Percentiles rank a stretch among this genome's conserved stretches.
phyloP scores from a whole-genome alignment of 2,329 filamentous ascomycete genomes.

The Cladorrhinum sp. region DNA sequence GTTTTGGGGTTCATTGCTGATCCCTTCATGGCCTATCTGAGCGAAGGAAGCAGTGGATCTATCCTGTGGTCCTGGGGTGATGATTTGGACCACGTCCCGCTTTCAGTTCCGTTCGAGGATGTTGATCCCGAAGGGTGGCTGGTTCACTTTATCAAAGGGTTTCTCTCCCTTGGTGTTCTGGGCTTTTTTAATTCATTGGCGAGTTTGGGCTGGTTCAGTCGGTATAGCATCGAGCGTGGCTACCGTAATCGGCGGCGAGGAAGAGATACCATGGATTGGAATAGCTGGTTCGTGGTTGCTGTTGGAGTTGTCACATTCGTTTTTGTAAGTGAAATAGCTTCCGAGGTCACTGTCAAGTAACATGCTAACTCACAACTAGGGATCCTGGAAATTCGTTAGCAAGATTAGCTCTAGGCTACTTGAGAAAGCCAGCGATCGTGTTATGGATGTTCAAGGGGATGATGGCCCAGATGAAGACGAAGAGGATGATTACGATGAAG shows the following conservation, averaged over 20 bases:
- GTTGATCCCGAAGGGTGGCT: constrained; percentile 63
- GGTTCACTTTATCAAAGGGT: constrained; percentile 83
- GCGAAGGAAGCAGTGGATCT: no score
- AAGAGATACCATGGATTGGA: constrained; percentile 72
- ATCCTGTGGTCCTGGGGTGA: no score
- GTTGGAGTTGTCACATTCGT: constrained; percentile 80
- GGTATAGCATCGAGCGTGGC: constrained; percentile 65
- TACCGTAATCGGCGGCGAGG: constrained; percentile 54
- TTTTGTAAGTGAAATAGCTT: constrained; percentile 54
- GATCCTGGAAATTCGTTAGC: constrained; percentile 78
- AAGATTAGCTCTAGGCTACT: constrained; percentile 70
- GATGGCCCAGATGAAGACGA: constrained; percentile 57
- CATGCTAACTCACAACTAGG: constrained; percentile 43
- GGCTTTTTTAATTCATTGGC: constrained; percentile 81
- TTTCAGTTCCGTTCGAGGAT: constrained; percentile 37
- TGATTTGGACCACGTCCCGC: no score
- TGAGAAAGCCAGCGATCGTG: constrained; percentile 72
- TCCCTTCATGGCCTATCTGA: constrained; percentile 83
- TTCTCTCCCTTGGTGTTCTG: constrained; percentile 83
- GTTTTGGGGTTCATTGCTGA: constrained; percentile 87
- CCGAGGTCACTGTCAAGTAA: background rate
- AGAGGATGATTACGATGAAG: constrained; percentile 45
- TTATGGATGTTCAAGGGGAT: constrained; percentile 71
- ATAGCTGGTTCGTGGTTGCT: constrained; percentile 75
- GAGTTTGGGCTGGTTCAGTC: constrained; percentile 70